Evolutionary conservation across 345 rosid species (phyloP).

Genomic region (Alliaria petiolata): DNA sequence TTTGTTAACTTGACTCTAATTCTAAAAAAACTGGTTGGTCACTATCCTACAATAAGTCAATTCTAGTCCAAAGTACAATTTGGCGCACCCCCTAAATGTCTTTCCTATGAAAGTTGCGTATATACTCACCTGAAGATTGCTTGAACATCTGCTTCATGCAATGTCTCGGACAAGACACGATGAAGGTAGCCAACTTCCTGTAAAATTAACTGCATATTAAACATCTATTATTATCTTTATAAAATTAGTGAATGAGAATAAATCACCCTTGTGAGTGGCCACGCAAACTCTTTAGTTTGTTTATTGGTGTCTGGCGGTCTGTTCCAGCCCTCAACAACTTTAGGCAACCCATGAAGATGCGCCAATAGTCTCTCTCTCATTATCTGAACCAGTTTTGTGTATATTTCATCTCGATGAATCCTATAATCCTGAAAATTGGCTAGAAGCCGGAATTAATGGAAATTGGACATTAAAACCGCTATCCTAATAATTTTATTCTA

Average conservation of each 20-base stretch:
- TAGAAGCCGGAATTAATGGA: not conserved
- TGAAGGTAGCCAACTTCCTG: constrained; percentile 96
- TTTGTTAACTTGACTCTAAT: not conserved
- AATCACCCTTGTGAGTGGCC: constrained; percentile 79
- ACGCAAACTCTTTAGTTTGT: constrained; percentile 88
- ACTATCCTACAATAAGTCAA: not conserved
- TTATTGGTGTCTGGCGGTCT: constrained; percentile 70
- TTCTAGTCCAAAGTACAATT: not conserved
- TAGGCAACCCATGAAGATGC: constrained; percentile 86
- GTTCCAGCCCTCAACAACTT: constrained; percentile 84
- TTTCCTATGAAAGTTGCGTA: not conserved
- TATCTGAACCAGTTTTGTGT: constrained; percentile 94
- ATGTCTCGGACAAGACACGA: constrained; percentile 82
- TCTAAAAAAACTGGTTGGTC: not conserved
- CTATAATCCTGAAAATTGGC: constrained; percentile 61
- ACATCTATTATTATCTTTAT: not conserved
- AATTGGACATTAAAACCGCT: not conserved
- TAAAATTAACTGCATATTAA: not conserved
- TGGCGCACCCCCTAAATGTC: not conserved
- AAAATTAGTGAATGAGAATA: not conserved
- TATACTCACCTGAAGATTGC: constrained; percentile 77
- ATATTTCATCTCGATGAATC: constrained; percentile 97
- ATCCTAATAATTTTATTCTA: not conserved
- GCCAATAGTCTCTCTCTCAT: constrained; percentile 92
- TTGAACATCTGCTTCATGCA: constrained; percentile 86